These are phyloP conservation scores for Darksidea phi DNA, from an alignment of 495 filamentous ascomycete species.

Conservation along the genomic window DNA sequence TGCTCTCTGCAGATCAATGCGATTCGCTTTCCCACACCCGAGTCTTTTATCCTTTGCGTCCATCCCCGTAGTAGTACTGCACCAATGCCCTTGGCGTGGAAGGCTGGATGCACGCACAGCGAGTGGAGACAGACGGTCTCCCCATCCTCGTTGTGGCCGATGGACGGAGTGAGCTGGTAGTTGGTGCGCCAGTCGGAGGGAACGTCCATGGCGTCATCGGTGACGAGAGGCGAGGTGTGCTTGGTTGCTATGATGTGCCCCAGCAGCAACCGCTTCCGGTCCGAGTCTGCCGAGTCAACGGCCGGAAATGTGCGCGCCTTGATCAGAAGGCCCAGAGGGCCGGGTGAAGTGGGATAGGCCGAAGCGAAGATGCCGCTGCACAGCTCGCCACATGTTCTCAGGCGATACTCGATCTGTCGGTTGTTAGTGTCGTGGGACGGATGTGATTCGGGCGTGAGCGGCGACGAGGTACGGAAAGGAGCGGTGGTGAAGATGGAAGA, in stretches of 20 bases:
- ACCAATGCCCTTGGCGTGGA: conserved; percentile 74
- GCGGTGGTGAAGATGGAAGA: neutral
- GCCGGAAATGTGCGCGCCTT: conserved; percentile 27
- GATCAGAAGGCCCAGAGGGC: conserved; percentile 48
- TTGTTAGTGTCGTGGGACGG: neutral
- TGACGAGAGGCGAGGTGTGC: conserved; percentile 58
- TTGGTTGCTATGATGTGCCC: conserved; percentile 80
- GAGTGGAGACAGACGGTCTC: conserved; percentile 78
- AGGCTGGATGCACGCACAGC: conserved; percentile 70
- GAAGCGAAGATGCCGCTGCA: conserved; percentile 74
- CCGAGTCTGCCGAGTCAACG: conserved; percentile 51
- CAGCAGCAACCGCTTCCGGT: conserved; percentile 63
- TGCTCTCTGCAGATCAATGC: conserved; percentile 67
- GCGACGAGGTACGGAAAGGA: neutral
- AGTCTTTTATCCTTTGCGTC: conserved; percentile 65
- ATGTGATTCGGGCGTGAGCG: conserved; percentile 16
- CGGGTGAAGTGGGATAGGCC: conserved; percentile 46
- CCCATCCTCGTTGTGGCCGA: conserved; percentile 70
- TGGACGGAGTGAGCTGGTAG: conserved; percentile 33
- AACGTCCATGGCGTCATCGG: conserved; percentile 73
- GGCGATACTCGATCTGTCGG: conserved; percentile 74
- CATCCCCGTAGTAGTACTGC: conserved; percentile 73
- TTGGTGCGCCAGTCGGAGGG: conserved; percentile 58
- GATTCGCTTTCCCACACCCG: conserved; percentile 67
- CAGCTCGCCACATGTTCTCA: conserved; percentile 74